Base-by-base conservation (phyloP, 148 eudicot species). In the Pharnaceum exiguum region DNA sequence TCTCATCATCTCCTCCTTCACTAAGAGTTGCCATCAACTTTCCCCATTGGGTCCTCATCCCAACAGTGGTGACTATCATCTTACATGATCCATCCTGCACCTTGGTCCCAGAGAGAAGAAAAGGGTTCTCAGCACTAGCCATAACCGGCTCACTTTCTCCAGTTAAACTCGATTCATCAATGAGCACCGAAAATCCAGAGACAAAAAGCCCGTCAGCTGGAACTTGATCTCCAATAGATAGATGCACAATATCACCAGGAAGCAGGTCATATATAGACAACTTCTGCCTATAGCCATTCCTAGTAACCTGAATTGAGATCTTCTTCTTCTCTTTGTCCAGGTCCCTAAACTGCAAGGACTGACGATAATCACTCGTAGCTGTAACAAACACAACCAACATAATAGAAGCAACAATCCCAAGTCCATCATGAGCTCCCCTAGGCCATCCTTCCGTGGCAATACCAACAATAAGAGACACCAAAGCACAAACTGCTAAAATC, bases 41-140 rank as follows among this genome's bases (percentile, higher is more conserved):
- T 1, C 98, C 98, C 98, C 96, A 87, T 55, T 91, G 98, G 11
- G 98, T 91, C 62, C 90, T 81, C 98, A 91, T 91, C 26, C 98
- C 96, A 32, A 91, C 98, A 22, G 98, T 87, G n/a, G 96, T 87
- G 48, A 87, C 74, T 31, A 91, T 12, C 98, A 91, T 87, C 77
- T 85, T 91, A 60, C 98, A 91, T 3, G 98, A 91, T 16, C 98
- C 98, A 53, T 91, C 96, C 63, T 91, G 98, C 23, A 91, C 96
- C 73, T 91, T 91, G 46, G 96, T 91, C 22, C 98, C 98, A 12
- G 98, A 91, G 23, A 91, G 66, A 38, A 91, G 82, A 65, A 82
- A 91, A 1, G 98, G 98, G 43, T 79, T 77, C 16, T 91, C 90
- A 39, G 71, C 49, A 49, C 60, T 81, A 8, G 79, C 85, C 82